Conservation (phyloP, 306 rosid species). For the Prosopis cineraria region DNA sequence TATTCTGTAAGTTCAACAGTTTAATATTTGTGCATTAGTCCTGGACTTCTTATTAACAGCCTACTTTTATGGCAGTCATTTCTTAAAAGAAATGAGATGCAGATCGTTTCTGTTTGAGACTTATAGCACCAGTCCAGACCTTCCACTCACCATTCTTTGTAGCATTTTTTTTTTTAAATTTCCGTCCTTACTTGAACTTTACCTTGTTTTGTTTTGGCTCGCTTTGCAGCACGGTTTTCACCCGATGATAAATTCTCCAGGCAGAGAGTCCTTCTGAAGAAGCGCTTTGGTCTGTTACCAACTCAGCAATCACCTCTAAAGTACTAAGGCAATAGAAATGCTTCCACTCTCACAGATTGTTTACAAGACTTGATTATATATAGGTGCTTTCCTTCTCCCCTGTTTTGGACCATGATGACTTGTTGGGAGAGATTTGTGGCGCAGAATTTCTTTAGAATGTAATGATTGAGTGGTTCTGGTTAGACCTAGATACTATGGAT, state of each 20-base stretch:
- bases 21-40: neutral
- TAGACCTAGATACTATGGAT: neutral
- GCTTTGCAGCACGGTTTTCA: conserved; percentile 37
- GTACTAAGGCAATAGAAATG: conserved; percentile 1
- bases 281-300: conserved; percentile 37
- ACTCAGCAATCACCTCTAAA: conserved; percentile 31
- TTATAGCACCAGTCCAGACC: neutral
- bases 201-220: neutral
- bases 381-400: conserved; percentile 14
- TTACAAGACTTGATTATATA: neutral
- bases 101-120: neutral
- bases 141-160: neutral
- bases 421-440: neutral
- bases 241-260: conserved; percentile 41
- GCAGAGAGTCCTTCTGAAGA: conserved; percentile 38
- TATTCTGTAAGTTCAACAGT: neutral
- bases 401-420: neutral
- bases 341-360: neutral
- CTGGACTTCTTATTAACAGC: neutral
- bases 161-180: neutral
- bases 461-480: neutral
- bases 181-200: neutral
- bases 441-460: neutral
- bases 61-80: neutral
- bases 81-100: neutral